Conservation (phyloP, 495 filamentous ascomycete species). For the Pseudevernia furfuracea region DNA sequence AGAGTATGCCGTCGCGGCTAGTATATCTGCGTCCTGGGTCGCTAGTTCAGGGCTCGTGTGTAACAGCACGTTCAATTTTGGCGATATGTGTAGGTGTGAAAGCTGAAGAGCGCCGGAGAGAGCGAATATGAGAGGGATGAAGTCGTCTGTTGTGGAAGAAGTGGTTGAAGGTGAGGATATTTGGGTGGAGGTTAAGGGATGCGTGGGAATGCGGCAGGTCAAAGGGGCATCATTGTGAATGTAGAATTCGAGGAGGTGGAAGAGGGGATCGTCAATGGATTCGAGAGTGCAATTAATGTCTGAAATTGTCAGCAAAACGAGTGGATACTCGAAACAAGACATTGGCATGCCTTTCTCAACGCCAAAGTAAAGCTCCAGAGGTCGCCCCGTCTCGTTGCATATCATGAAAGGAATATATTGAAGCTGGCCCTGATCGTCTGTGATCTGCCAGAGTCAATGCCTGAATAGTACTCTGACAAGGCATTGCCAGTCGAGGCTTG, state of each 20-base stretch:
- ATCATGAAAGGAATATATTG: slow-evolving; percentile 88
- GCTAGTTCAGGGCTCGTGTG: slow-evolving; percentile 53
- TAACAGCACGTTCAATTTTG: slow-evolving; percentile 77
- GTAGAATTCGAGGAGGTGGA: slow-evolving; percentile 98
- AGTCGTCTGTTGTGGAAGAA: slow-evolving; percentile 36
- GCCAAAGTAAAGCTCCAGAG: slow-evolving; percentile 81
- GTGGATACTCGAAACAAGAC: background rate
- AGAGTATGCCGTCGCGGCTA: slow-evolving; percentile 82
- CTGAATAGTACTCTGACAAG: background rate
- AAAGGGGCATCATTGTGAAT: slow-evolving; percentile 93
- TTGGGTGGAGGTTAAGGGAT: slow-evolving; percentile 43
- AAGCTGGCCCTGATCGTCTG: slow-evolving; percentile 68
- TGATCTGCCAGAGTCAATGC: slow-evolving; percentile 52
- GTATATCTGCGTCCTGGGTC: slow-evolving; percentile 54
- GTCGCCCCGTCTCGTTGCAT: slow-evolving; percentile 81
- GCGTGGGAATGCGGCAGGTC: slow-evolving; percentile 81
- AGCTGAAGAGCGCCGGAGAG: slow-evolving; percentile 81
- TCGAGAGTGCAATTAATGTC: slow-evolving; percentile 89
- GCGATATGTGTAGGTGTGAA: slow-evolving; percentile 84
- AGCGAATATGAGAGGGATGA: slow-evolving; percentile 69
- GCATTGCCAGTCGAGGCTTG: background rate
- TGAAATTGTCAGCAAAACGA: slow-evolving; percentile 27
- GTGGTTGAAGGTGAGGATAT: slow-evolving; percentile 22
- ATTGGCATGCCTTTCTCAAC: slow-evolving; percentile 46
- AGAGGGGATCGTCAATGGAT: slow-evolving; percentile 77